phyloP scores from a whole-genome alignment of 1,284 basidiomycete genomes.

The Cutaneotrichosporon spelunceum region DNA sequence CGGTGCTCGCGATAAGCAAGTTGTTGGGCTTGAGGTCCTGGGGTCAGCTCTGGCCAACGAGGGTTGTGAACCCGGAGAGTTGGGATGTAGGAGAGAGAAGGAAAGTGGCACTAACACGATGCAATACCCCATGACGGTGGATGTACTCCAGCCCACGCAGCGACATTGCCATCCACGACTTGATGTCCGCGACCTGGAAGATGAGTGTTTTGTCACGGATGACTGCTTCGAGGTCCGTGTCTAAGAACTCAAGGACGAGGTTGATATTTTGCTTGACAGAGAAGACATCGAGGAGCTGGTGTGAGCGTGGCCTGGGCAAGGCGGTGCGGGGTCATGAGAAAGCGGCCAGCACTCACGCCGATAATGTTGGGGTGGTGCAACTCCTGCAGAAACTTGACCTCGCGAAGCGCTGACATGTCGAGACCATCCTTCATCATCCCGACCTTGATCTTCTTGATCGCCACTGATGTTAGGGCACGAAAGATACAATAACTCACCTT shows the following conservation, averaged over 20 bases:
- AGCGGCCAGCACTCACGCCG: slow-evolving; percentile 58
- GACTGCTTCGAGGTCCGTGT: slow-evolving; percentile 95
- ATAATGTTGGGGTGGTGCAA: slow-evolving; percentile 93
- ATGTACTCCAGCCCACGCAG: slow-evolving; percentile 95
- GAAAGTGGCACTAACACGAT: slow-evolving; percentile 63
- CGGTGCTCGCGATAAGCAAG: slow-evolving; percentile 84
- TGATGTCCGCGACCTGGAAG: slow-evolving; percentile 93
- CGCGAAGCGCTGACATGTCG: slow-evolving; percentile 97
- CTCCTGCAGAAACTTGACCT: slow-evolving; percentile 96
- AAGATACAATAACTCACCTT: slow-evolving; percentile 27
- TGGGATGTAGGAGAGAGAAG: background rate
- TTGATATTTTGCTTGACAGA: slow-evolving; percentile 95
- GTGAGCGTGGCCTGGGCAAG: background rate
- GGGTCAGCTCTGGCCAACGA: slow-evolving; percentile 9
- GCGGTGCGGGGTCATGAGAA: too few species aligned
- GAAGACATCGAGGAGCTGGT: slow-evolving; percentile 90
- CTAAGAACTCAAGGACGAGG: slow-evolving; percentile 93
- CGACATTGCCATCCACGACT: slow-evolving; percentile 99
- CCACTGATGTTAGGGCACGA: slow-evolving; percentile 60
- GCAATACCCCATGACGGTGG: slow-evolving; percentile 88
- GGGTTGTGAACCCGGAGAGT: background rate
- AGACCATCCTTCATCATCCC: slow-evolving; percentile 96
- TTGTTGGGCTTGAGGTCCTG: slow-evolving; percentile 99
- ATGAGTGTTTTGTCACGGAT: slow-evolving; percentile 90
- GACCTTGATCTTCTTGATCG: slow-evolving; percentile 98